These are phyloP conservation scores for Malus sieversii DNA, from an alignment of 306 rosid genomes.

Conservation along the genomic window DNA sequence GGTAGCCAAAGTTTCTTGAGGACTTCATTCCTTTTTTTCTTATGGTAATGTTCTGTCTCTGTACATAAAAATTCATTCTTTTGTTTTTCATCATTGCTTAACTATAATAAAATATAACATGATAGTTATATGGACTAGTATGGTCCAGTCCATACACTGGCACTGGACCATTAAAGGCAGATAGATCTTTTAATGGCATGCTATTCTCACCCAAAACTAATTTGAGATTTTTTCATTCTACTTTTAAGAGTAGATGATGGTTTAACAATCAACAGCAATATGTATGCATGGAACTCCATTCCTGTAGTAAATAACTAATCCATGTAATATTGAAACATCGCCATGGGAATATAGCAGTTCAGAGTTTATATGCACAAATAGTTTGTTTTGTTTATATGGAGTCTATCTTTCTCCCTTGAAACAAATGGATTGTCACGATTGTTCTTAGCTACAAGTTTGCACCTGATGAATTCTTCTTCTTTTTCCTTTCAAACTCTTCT, in stretches of 20 bases:
- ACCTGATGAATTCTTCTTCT: neutral
- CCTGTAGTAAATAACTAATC: neutral
- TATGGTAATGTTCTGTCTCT: constrained; percentile 42
- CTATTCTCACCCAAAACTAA: neutral
- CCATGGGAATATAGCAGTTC: neutral
- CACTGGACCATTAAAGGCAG: neutral
- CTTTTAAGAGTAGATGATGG: neutral
- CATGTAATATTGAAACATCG: neutral
- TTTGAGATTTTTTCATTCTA: neutral
- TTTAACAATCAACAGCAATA: neutral
- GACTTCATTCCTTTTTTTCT: constrained; percentile 13
- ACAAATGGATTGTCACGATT: neutral
- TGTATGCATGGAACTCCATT: neutral
- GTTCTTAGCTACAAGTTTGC: neutral
- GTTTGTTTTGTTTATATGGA: neutral
- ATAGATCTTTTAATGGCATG: neutral
- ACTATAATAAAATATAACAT: neutral
- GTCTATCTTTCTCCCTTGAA: neutral
- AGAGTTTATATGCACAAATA: neutral
- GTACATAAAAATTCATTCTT: neutral
- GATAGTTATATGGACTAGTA: neutral
- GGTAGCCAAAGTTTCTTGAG: constrained; percentile 25
- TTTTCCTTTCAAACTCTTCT: neutral
- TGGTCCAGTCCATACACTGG: neutral
- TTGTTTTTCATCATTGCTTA: neutral